Evolutionary conservation across 768 basidiomycete genomes (phyloP), one percentile per base, ranked within the genome.

Genomic region (Tephrocybe sp.): DNA sequence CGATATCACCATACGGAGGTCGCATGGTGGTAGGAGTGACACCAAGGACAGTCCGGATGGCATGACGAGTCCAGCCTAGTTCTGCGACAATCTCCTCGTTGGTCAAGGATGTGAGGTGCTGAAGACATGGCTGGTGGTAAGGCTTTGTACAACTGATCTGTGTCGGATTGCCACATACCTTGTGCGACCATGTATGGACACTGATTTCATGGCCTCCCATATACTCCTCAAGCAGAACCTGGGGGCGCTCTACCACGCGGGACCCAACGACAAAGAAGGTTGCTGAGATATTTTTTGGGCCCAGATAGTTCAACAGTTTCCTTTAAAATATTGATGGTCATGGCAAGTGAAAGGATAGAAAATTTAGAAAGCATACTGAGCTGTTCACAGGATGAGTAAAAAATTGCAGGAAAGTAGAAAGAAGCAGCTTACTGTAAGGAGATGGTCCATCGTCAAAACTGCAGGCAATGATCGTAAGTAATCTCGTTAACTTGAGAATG

Each of bases 251-350:
- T 54, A 95, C 77, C 50, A 88, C 86, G 52, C 94, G 90, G 37
- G 88, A 90, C 45, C 90, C 90, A 2, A 92, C 84, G 40, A 92
- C 84, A 74, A 97, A 98, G 78, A 98, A 98, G 2, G 96, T 98
- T 6, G 93, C 83, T 9, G 65, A 72, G 56, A 96, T 62, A 30
- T 83, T 67, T 63, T 88, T 77, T 50, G 80, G 64, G 26, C 75
- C 63, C 32, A 97, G 75, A 67, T 81, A 96, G 48, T 85, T 75
- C 48, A 97, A 79, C 5, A 98, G 57, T 64, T 80, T 73, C 71
- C 90, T 53, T 28, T 77, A 64, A 6, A 40, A 45, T 14, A 38
- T 14, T 8, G 41, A 48, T 33, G 38, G 37, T 53, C 12, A 46
- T 15, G 18, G 7, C 11, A 26, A n/a, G 5, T 17, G 25, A 23